Evolutionary conservation across 2,329 filamentous ascomycete species (phyloP).

Genomic region (Lizonia empirigonia): DNA sequence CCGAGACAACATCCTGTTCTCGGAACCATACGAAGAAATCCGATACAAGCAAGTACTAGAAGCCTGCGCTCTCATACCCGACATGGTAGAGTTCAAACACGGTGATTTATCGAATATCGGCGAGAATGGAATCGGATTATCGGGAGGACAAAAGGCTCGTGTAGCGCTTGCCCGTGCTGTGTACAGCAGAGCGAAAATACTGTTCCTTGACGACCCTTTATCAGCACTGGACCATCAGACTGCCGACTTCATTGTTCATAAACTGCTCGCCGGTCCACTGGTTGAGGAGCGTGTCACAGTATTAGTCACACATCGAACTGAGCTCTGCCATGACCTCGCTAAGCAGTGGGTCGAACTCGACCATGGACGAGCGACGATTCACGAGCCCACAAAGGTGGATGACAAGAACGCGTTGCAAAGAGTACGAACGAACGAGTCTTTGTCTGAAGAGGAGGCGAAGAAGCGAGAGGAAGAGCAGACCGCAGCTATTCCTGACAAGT

Average conservation of each 20-base stretch:
- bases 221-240: slow-evolving; percentile 69
- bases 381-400: slow-evolving; percentile 52
- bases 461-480: slow-evolving; percentile 48
- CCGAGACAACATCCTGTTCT: slow-evolving; percentile 70
- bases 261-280: slow-evolving; percentile 62
- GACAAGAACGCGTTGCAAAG: slow-evolving; percentile 52
- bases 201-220: slow-evolving; percentile 65
- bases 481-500: slow-evolving; percentile 70
- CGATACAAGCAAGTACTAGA: slow-evolving; percentile 72
- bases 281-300: slow-evolving; percentile 61
- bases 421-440: slow-evolving; percentile 45
- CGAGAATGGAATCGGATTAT: slow-evolving; percentile 66
- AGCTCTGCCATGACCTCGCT: slow-evolving; percentile 75
- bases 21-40: slow-evolving; percentile 68
- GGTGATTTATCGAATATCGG: slow-evolving; percentile 67
- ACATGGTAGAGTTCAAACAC: slow-evolving; percentile 67
- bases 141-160: slow-evolving; percentile 65
- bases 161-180: slow-evolving; percentile 66
- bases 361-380: slow-evolving; percentile 59
- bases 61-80: slow-evolving; percentile 65
- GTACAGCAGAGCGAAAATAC: slow-evolving; percentile 60
- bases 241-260: slow-evolving; percentile 64
- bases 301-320: slow-evolving; percentile 68
- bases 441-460: slow-evolving; percentile 46
- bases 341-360: slow-evolving; percentile 74